Conservation (phyloP, 139 green algal genomes). For the Volvox africanus region DNA sequence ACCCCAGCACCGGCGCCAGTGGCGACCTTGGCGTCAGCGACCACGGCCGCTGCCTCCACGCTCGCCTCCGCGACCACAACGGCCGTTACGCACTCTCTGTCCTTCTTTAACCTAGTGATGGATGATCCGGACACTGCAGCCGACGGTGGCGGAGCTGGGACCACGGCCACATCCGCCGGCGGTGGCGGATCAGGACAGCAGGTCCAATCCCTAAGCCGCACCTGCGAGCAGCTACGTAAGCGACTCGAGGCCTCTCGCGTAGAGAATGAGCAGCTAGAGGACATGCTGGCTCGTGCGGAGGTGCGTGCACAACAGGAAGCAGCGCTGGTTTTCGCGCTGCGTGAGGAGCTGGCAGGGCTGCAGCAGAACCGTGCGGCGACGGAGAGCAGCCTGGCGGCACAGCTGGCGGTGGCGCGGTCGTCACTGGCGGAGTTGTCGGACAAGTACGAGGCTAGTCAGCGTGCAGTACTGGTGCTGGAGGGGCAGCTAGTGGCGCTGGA, state of each 20-base stretch:
- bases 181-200: slow-evolving; percentile 10
- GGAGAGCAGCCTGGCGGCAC: slow-evolving; percentile 30
- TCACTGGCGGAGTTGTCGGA: slow-evolving; percentile 42
- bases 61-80: slow-evolving; percentile 38
- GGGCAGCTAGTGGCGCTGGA: slow-evolving; percentile 57
- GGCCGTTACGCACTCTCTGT: slow-evolving; percentile 38
- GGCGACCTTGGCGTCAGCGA: neutral
- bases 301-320: slow-evolving; percentile 50
- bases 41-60: slow-evolving; percentile 9
- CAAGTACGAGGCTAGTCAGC: slow-evolving; percentile 43
- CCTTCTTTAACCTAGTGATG: slow-evolving; percentile 40
- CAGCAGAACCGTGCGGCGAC: slow-evolving; percentile 55
- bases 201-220: slow-evolving; percentile 48
- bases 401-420: slow-evolving; percentile 30
- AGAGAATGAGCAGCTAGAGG: slow-evolving; percentile 84
- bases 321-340: slow-evolving; percentile 29
- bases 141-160: neutral
- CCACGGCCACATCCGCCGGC: neutral
- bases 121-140: slow-evolving; percentile 14
- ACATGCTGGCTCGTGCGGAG: slow-evolving; percentile 67
- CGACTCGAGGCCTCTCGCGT: slow-evolving; percentile 65
- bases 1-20: neutral
- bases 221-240: slow-evolving; percentile 72
- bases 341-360: slow-evolving; percentile 55
- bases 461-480: slow-evolving; percentile 59